Evolutionary conservation across 1,284 basidiomycete species (phyloP), one percentile per base, ranked within the genome.

Genomic region (Ceratobasidium sp.): DNA sequence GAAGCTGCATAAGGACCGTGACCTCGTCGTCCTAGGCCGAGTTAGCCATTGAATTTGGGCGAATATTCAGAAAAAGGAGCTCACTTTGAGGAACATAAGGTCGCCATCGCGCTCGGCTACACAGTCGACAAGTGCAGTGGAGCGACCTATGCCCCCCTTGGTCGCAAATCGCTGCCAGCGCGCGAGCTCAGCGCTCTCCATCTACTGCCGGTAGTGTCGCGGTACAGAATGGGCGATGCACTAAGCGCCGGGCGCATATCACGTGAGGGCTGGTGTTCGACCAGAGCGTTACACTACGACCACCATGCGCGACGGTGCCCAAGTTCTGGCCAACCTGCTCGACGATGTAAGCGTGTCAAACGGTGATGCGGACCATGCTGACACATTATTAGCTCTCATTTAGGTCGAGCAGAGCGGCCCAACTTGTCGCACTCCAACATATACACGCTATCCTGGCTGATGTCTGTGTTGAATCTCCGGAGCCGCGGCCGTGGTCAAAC

Each of bases 11-110:
- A n/a, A 97, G 86, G 0, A 96, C 92, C 0, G 89, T 89, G 68
- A 97, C 92, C 80, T 92, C 90, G 82, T 97, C 95, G 80, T 91
- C 93, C 93, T 94, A 80, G 42, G 71, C 52, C n/a, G 42, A 23
- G 65, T 71, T 28, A 74, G 26, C 28, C 20, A 61, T 26, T 33
- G 62, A 23, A 26, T 5, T 23, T 28, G 33, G 15, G 64, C 20
- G 5, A 46, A 3, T 26, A 67, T 12, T 33, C 17, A 13, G 46
- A 67, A 50, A 85, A 88, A 67, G 77, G 23, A 20, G 59, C 59
- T 20, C 38, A 91, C 93, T 87, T 93, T 91, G 79, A 96, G 86
- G 83, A 96, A 96, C 95, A 97, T 97, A 71, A 97, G 88, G 84
- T 96, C 94, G 62, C 93, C 92, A 13, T 90, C 86, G 59, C 89